Evolutionary conservation across 2,329 filamentous ascomycete species (phyloP), one percentile per base, ranked within the genome.

Genomic region (Purpureocillium lavendulum): DNA sequence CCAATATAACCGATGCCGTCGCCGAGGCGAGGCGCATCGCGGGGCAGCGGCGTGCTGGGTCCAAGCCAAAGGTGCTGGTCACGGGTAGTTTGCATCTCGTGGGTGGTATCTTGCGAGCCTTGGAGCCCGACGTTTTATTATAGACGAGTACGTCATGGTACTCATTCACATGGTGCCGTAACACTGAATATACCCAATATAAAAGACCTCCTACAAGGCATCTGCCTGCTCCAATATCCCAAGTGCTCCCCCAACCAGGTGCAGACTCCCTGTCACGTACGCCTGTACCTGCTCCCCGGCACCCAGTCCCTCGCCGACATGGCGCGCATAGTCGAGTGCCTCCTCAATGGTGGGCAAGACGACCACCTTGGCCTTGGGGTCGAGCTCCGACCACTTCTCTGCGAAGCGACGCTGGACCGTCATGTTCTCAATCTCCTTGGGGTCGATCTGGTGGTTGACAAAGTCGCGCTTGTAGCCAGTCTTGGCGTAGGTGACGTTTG

Each of bases 51-150:
- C 2, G 36, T 28, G 40, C 58, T 59, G 53, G 44, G 30, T 43
- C 43, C 37, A 49, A 57, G 3, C 69, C 69, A 36, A 67, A 39
- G 34, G 77, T 82, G 0, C 64, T 95, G 40, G 80, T 87, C 9
- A 94, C 88, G 12, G 88, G 88, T 3, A 94, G 87, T 57, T 64
- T 94, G 53, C 84, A 94, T 67, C 70, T 95, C 30, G 87, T 89
- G 1, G 87, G 88, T 7, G 85, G 84, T 10, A 67, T 88, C 34
- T 65, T 94, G 38, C 81, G 84, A 57, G 79, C 84, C 1, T 60
- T 94, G 42, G 86, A 70, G 51, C 66, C 67, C 8, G 60, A 62
- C 11, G 51, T 50, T 41, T 50, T 60, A 47, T 52, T 59, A 31
- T 68, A 53, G 49, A 30, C 35, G 10, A 18, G 3, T n/a, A n/a